Base-by-base conservation (phyloP, 306 rosid species). In the Medicago ruthenica region DNA sequence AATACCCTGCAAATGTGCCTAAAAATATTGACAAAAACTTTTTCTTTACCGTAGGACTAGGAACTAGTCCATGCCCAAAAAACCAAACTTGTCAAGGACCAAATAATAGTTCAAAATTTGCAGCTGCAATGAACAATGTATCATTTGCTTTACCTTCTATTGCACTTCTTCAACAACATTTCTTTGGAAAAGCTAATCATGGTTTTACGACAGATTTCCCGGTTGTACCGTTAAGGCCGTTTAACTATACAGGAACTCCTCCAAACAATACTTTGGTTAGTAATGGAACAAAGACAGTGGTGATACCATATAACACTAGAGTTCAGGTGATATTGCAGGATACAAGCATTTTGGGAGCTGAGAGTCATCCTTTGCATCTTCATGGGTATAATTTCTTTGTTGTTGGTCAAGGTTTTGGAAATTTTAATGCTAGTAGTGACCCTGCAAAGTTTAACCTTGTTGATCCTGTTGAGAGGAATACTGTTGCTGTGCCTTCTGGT, bases 21-120 rank as follows among this genome's bases (percentile, higher is more conserved):
- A 71, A 73, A 66, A 84, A 17, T 0, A 84, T 90, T 14, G 86
- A 85, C 65, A 82, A 31, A 70, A 69, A 27, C 6, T 90, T 90
- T 34, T 84, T 92, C 82, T 92, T 92, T 89, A 79, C 89, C 0
- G 27, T 90, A 3, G 88, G 96, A 13, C 85, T 90, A 1, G 96
- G 93, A 6, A 87, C 83, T 58, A 81, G 70, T 73, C 97, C 96
- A 8, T 90, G 97, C 73, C 90, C 84, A 0, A 77, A 41, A 51
- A 92, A 88, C 79, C 86, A 88, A 55, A 87, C 90, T 0, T 92
- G 97, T 39, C 93, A 87, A 68, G 97, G 96, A 15, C 96, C 96
- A 9, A 89, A 62, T 44, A 91, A 88, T 55, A 80, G 83, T 37
- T 68, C 92, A 40, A 92, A 83, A 51, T 92, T 89, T 51, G 81